Conservation (phyloP, 495 filamentous ascomycete genomes). For the Pseudevernia furfuracea region DNA sequence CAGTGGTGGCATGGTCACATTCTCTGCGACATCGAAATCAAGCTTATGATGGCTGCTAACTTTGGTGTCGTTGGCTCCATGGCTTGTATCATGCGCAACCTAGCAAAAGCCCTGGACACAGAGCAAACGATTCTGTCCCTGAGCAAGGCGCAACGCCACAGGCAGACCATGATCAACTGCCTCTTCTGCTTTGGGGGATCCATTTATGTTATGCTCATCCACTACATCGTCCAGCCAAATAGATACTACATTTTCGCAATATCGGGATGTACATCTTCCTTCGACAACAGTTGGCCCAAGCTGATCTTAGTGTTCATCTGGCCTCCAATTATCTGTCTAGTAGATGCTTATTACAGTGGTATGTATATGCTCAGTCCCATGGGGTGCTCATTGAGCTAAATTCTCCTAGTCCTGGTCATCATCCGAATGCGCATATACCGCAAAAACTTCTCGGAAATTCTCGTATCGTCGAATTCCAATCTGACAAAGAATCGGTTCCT, state of each 20-base stretch:
- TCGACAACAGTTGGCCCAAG: constrained; percentile 63
- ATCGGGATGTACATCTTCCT: constrained; percentile 59
- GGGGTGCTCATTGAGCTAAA: constrained; percentile 17
- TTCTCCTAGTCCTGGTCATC: constrained; percentile 49
- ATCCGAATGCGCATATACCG: constrained; percentile 62
- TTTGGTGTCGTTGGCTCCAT: constrained; percentile 56
- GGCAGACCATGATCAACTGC: constrained; percentile 50
- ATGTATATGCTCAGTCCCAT: constrained; percentile 19
- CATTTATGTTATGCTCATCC: constrained; percentile 53
- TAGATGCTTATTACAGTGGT: constrained; percentile 66
- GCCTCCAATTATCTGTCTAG: constrained; percentile 55
- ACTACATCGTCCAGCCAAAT: constrained; percentile 58
- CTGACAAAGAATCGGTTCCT: constrained; percentile 62
- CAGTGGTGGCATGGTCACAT: constrained; percentile 66
- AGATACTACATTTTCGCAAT: constrained; percentile 71
- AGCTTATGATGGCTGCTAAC: constrained; percentile 55
- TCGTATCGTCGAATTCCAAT: constrained; percentile 49
- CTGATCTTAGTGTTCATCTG: constrained; percentile 60
- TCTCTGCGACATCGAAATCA: constrained; percentile 77
- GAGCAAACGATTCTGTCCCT: constrained; percentile 47
- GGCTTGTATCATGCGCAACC: constrained; percentile 63
- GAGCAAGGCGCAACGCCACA: constrained; percentile 44
- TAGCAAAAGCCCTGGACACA: constrained; percentile 64
- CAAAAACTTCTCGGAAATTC: constrained; percentile 48
- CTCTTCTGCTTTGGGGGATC: constrained; percentile 65